Percentiles rank a stretch among this genome's conserved stretches.
phyloP scores from a whole-genome alignment of 1,284 basidiomycete species.

The Moniliophthora roreri region DNA sequence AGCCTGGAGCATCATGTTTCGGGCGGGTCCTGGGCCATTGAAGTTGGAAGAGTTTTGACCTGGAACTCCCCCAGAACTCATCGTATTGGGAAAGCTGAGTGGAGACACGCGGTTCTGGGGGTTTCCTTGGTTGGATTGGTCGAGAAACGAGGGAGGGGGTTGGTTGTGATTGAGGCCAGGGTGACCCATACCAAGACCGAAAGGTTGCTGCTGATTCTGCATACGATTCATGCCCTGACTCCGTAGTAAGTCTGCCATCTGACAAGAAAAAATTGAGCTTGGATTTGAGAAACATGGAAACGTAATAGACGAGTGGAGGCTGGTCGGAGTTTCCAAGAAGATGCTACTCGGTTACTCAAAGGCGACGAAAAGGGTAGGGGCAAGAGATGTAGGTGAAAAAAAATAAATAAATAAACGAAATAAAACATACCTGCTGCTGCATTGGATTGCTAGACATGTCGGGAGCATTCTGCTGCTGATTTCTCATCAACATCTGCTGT shows the following conservation, averaged over 20 bases:
- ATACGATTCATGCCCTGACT: constrained; percentile 37
- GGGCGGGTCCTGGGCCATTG: constrained; percentile 32
- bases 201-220: constrained; percentile 43
- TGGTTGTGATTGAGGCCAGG: constrained; percentile 23
- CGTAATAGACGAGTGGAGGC: constrained; percentile 10
- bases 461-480: constrained; percentile 38
- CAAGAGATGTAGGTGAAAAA: constrained; percentile 4
- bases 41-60: constrained; percentile 29
- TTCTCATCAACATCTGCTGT: constrained; percentile 51
- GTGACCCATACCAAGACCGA: constrained; percentile 29
- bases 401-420: constrained; percentile 17
- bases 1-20: constrained; percentile 38
- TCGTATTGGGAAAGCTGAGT: constrained; percentile 35
- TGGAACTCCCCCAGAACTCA: constrained; percentile 13
- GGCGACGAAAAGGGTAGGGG: neutral
- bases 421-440: constrained; percentile 35
- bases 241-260: constrained; percentile 53
- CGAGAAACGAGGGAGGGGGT: constrained; percentile 35
- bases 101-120: constrained; percentile 37
- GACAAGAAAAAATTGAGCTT: constrained; percentile 13
- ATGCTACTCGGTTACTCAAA: neutral
- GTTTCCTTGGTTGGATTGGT: constrained; percentile 37
- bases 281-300: constrained; percentile 21
- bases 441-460: constrained; percentile 40
- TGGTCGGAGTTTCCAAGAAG: constrained; percentile 12